Evolutionary conservation across 176 grass and related monocot species (phyloP).

Genomic region (Urochloa ruziziensis): DNA sequence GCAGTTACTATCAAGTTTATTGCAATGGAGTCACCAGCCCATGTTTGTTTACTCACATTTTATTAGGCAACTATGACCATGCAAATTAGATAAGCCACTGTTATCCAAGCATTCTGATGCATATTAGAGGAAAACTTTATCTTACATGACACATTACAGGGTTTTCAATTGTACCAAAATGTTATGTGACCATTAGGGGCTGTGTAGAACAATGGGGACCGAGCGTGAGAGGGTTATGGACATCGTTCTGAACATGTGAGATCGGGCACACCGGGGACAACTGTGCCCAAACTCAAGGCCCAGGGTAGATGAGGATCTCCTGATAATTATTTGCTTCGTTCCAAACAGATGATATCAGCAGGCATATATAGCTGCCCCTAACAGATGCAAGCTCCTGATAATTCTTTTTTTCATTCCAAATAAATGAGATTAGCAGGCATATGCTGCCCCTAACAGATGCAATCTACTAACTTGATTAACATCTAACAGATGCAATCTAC

Average conservation of each 20-base stretch:
- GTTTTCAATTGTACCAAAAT: background rate
- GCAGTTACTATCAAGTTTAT: too few species aligned
- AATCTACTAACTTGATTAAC: background rate
- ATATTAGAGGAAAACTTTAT: background rate
- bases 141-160: background rate
- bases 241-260: background rate
- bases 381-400: too few species aligned
- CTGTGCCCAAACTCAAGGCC: background rate
- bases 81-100: background rate
- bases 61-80: too few species aligned
- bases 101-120: background rate
- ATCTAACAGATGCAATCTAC: too few species aligned
- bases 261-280: background rate
- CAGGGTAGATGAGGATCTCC: background rate
- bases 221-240: background rate
- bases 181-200: background rate
- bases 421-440: too few species aligned
- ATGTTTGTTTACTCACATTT: too few species aligned
- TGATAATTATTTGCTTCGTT: background rate
- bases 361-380: too few species aligned
- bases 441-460: too few species aligned
- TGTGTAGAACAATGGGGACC: background rate
- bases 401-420: too few species aligned
- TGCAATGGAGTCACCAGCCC: too few species aligned
- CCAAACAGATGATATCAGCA: background rate